These are phyloP conservation scores for Akanthomyces muscarius DNA, from an alignment of 2,329 filamentous ascomycete species.

Conservation along the genomic window DNA sequence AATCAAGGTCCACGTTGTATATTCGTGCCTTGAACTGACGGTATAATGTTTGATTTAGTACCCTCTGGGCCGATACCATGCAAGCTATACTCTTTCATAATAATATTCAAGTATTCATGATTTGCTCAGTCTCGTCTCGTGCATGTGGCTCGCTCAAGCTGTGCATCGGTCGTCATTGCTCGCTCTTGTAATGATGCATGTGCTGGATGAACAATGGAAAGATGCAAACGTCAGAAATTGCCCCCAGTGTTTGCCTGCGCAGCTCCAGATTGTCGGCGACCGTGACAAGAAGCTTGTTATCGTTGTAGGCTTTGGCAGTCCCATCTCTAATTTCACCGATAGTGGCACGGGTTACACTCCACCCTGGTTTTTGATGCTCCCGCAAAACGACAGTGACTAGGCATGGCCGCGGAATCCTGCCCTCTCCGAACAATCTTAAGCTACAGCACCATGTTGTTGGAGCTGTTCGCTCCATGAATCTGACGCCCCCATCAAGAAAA, in stretches of 20 bases:
- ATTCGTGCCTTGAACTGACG: background rate
- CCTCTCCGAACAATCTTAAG: background rate
- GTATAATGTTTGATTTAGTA: background rate
- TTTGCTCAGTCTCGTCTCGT: background rate
- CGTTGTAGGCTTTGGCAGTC: too few species aligned
- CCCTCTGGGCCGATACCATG: background rate
- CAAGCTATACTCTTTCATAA: background rate
- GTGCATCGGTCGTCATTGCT: background rate
- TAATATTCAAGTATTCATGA: slow-evolving; percentile 2
- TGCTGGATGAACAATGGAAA: background rate
- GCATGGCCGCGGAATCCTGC: background rate
- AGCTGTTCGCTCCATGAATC: background rate
- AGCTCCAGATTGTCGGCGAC: background rate
- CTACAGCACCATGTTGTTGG: background rate
- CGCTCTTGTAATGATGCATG: background rate
- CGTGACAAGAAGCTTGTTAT: too few species aligned
- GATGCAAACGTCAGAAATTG: background rate
- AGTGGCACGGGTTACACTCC: background rate
- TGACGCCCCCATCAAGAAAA: background rate
- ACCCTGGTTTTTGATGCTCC: background rate
- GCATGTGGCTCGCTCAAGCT: too few species aligned
- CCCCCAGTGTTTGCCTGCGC: background rate
- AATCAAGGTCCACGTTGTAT: background rate
- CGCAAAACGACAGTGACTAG: background rate
- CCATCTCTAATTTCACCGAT: background rate